Percentiles rank a stretch among this genome's conserved stretches.
phyloP scores from a whole-genome alignment of 2,329 filamentous ascomycete species.

The Colletotrichum noveboracense region DNA sequence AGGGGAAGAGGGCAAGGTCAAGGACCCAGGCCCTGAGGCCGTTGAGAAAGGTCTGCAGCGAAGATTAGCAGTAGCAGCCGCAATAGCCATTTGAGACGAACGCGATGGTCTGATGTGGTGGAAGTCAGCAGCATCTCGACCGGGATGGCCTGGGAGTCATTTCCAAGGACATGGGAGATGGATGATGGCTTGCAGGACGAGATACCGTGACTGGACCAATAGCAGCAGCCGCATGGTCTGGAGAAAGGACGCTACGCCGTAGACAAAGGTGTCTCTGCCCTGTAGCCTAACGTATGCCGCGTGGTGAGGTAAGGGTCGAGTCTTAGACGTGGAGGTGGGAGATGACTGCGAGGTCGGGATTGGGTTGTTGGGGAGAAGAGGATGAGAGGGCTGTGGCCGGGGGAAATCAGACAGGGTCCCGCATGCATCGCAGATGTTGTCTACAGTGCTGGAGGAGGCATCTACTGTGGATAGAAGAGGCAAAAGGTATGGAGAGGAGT shows the following conservation, averaged over 20 bases:
- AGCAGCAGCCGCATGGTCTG: background rate
- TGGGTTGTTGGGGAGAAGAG: constrained; percentile 3
- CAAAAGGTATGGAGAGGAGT: background rate
- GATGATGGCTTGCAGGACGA: background rate
- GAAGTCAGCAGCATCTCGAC: background rate
- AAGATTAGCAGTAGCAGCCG: background rate
- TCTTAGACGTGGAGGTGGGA: background rate
- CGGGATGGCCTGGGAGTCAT: background rate
- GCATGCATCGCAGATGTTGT: background rate
- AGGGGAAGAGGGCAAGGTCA: background rate
- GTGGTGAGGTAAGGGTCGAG: background rate
- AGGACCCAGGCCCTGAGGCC: background rate
- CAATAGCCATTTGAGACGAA: constrained; percentile 1
- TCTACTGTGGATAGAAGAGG: background rate
- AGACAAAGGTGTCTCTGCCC: background rate
- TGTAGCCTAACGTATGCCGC: background rate
- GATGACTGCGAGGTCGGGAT: constrained; percentile 4
- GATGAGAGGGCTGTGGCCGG: background rate
- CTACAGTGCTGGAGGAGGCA: background rate
- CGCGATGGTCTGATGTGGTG: constrained; percentile 14
- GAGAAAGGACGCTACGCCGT: background rate
- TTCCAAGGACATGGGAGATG: constrained; percentile 13
- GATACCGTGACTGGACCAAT: background rate
- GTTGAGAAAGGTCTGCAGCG: background rate
- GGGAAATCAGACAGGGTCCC: background rate